These are phyloP conservation scores for Trypanosoma scelopori DNA, from an alignment of 208 protist genomes.

Conservation along the genomic window DNA sequence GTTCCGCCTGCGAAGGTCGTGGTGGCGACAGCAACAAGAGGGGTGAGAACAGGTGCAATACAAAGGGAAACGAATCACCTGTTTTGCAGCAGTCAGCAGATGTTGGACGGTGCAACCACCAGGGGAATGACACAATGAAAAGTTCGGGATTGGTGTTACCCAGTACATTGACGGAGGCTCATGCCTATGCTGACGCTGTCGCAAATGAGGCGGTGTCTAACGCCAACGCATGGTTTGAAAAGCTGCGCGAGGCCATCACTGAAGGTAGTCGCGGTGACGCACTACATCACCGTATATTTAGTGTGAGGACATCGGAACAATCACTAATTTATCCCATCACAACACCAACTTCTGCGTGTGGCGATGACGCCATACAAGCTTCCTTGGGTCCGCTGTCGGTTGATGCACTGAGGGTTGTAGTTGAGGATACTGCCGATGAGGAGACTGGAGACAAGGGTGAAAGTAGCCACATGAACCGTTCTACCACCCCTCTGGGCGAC, in stretches of 20 bases:
- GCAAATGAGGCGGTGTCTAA: slow-evolving; percentile 9
- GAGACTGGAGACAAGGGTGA: background rate
- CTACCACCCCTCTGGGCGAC: background rate
- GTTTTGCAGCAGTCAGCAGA: background rate
- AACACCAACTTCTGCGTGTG: background rate
- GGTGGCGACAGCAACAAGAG: too few species aligned
- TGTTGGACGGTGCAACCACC: too few species aligned
- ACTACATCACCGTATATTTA: slow-evolving; percentile 14
- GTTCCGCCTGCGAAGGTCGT: too few species aligned
- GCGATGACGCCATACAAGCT: background rate
- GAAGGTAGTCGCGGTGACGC: background rate
- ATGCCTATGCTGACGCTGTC: slow-evolving; percentile 12
- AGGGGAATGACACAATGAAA: background rate
- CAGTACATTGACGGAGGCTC: slow-evolving; percentile 11
- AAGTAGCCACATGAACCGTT: background rate
- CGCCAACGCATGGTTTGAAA: slow-evolving; percentile 21
- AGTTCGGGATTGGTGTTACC: background rate
- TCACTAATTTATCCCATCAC: background rate
- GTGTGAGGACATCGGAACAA: background rate
- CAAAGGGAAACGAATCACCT: background rate
- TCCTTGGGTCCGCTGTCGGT: slow-evolving; percentile 2
- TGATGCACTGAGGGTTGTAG: background rate
- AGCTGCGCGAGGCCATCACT: slow-evolving; percentile 5
- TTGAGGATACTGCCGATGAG: background rate
- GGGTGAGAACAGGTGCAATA: too few species aligned